A percentile compares a stretch with the other conserved stretches of the same genome.
Conservation (phyloP, 75 land plant species). For the Cunninghamia lanceolata region DNA sequence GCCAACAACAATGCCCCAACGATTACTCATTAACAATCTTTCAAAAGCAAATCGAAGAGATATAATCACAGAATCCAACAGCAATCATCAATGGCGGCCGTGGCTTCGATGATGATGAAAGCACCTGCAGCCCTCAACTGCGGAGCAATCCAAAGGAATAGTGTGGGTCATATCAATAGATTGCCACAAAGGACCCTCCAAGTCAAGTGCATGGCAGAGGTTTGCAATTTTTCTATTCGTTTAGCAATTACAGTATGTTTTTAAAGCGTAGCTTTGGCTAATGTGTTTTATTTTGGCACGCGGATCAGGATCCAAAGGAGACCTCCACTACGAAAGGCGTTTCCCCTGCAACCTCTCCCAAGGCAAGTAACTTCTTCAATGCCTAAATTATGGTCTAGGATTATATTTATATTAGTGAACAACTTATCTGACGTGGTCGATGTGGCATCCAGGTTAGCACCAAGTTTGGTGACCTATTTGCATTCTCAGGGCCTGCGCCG, state of each 20-base stretch:
- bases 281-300: background rate
- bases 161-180: background rate
- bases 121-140: background rate
- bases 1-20: too few relatives aligned
- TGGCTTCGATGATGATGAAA: background rate
- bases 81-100: background rate
- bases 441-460: slow-evolving; percentile 38
- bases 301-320: background rate
- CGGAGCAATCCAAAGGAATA: background rate
- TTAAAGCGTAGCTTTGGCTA: background rate
- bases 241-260: too few relatives aligned
- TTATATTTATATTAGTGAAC: too few relatives aligned
- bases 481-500: slow-evolving; percentile 79
- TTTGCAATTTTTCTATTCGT: background rate
- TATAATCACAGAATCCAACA: too few relatives aligned
- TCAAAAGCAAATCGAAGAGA: too few relatives aligned
- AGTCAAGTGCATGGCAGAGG: background rate
- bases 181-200: background rate
- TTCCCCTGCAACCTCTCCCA: too few relatives aligned
- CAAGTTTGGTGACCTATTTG: slow-evolving; percentile 49
- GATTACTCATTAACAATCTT: too few relatives aligned
- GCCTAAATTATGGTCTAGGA: too few relatives aligned
- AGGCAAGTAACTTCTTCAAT: too few relatives aligned
- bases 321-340: background rate
- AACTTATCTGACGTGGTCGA: background rate